Conservation (phyloP, 306 rosid species). For the Lotus japonicus region DNA sequence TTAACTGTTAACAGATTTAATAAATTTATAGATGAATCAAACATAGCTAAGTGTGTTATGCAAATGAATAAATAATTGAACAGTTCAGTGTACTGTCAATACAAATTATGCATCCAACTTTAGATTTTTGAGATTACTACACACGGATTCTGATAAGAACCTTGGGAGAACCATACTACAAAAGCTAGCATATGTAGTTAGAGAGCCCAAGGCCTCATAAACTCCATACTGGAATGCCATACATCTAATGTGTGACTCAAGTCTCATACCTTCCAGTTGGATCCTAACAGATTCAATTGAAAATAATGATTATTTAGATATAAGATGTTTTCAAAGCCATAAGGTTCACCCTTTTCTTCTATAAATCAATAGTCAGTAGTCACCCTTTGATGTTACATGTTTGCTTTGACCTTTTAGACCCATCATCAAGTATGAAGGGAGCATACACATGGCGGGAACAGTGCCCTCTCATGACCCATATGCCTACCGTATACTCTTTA, state of each 20-base stretch:
- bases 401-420: neutral
- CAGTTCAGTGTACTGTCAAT: neutral
- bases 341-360: neutral
- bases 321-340: neutral
- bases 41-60: neutral
- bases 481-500: neutral
- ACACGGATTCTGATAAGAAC: too few species aligned
- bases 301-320: neutral
- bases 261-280: too few species aligned
- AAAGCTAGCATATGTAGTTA: too few species aligned
- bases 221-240: too few species aligned
- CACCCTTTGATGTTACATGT: neutral
- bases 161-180: too few species aligned
- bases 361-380: neutral
- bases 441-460: neutral
- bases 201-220: too few species aligned
- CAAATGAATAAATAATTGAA: neutral
- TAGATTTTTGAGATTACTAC: neutral
- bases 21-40: slow-evolving; percentile 10
- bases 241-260: too few species aligned
- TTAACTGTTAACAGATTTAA: neutral
- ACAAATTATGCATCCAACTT: neutral
- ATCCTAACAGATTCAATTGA: neutral
- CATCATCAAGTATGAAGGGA: neutral
- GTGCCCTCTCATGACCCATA: neutral